Base-by-base conservation (phyloP, 2,329 filamentous ascomycete species). In the Trichoderma endophyticum region DNA sequence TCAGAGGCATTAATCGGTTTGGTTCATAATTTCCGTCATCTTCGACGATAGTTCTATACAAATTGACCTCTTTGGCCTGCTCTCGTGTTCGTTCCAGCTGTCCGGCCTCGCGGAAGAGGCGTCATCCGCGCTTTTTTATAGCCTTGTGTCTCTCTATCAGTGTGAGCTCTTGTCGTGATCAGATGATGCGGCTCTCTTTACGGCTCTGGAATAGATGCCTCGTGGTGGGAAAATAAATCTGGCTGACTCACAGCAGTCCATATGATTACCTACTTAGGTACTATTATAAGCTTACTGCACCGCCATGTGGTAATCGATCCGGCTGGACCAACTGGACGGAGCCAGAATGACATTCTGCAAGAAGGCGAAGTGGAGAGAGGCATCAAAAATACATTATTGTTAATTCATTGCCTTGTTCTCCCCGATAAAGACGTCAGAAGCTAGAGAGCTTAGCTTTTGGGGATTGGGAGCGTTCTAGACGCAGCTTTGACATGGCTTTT, bases 11-110 rank as follows among this genome's bases (percentile, higher is more conserved):
- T 15, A 62, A 62, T 21, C 21, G 54, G 26, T 61, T 51, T 51
- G 56, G 54, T 69, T 61, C 57, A 54, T 61, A 69, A 60, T 69
- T 48, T 15, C 30, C 39, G 66, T 69, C 39, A 26, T 15, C 28
- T 61, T 69, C n/a, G 65, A 60, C 65, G 57, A 69, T 36, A 26
- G 57, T 60, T 60, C 26, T 60, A 68, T 59, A 60, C 39, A 62
- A 28, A 39, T 39, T 39, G 36, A 34, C 56, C 28, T 62, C 36
- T 54, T 62, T 61, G 56, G 9, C 39, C 39, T 26, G 2, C 39
- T 61, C n/a, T 6, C n/a, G 36, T 26, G 14, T 51, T 5, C 18
- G 24, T 60, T 48, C 14, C 54, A 36, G 6, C n/a, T 32, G 26
- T 51, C 21, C 21, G 24, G 14, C 30, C 1, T 43, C 34, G 30